Conservation (phyloP, 352 stramenopile species). For the Plasmopara muralis region DNA sequence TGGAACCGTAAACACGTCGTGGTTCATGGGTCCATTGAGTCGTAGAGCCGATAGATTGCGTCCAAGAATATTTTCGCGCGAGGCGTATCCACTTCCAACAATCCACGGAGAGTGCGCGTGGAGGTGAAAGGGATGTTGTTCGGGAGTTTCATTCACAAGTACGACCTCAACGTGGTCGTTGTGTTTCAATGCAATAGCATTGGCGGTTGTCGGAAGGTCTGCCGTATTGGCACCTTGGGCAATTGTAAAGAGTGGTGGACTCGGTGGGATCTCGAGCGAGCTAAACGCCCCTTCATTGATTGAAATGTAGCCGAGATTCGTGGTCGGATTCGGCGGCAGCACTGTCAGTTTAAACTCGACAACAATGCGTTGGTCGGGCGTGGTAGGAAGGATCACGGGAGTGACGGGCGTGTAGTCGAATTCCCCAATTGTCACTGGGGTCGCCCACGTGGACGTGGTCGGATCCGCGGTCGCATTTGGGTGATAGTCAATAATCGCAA, state of each 20-base stretch:
- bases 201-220: conserved; percentile 27
- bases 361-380: conserved; percentile 24
- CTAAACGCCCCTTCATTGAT: conserved; percentile 21
- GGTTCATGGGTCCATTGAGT: conserved; percentile 24
- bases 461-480: conserved; percentile 13
- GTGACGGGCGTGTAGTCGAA: conserved; percentile 27
- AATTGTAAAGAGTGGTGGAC: conserved; percentile 31
- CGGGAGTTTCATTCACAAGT: conserved; percentile 31
- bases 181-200: conserved; percentile 20
- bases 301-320: conserved; percentile 27
- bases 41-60: conserved; percentile 22
- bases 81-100: conserved; percentile 23
- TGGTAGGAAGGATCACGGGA: conserved; percentile 12
- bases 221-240: conserved; percentile 19
- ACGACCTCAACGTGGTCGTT: conserved; percentile 37
- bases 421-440: conserved; percentile 24
- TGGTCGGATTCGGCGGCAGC: conserved; percentile 13
- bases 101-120: conserved; percentile 36
- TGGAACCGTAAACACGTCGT: conserved; percentile 38
- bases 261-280: conserved; percentile 22
- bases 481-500: conserved; percentile 35
- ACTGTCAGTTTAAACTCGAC: conserved; percentile 24
- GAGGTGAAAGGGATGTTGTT: conserved; percentile 43
- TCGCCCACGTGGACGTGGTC: conserved; percentile 24
- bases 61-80: conserved; percentile 15